phyloP scores from a whole-genome alignment of 2,329 filamentous ascomycete species.

The Sclerotinia subarctica region DNA sequence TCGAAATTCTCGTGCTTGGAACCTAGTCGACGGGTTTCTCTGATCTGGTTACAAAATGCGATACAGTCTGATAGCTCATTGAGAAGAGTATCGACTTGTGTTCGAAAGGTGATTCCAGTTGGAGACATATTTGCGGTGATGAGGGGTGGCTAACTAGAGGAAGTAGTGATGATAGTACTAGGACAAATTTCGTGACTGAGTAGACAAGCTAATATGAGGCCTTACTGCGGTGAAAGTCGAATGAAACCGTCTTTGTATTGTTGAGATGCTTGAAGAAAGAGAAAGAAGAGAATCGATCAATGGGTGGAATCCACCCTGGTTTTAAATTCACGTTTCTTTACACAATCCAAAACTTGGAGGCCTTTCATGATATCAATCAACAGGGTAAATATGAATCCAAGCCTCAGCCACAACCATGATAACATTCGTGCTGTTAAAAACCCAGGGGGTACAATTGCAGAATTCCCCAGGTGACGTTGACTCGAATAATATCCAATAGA shows the following conservation, averaged over 20 bases:
- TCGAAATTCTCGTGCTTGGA: constrained; percentile 15
- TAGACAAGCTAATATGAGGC: constrained; percentile 5
- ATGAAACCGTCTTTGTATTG: constrained; percentile 5
- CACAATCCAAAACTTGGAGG: constrained; percentile 2
- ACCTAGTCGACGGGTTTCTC: constrained; percentile 15
- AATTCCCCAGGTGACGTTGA: constrained; percentile 6
- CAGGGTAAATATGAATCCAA: neutral
- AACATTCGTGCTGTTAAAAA: neutral
- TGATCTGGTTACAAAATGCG: constrained; percentile 8
- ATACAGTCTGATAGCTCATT: constrained; percentile 12
- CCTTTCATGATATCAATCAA: neutral
- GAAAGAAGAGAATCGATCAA: constrained; percentile 9
- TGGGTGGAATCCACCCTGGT: constrained; percentile 5
- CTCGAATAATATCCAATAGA: constrained; percentile 5
- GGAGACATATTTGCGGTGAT: constrained; percentile 7
- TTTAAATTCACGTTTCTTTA: constrained; percentile 3
- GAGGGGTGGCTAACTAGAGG: neutral
- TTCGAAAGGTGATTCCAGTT: neutral
- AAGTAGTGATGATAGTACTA: neutral
- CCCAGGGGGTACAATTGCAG: neutral
- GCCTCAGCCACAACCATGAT: constrained; percentile 6
- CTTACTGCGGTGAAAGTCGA: neutral
- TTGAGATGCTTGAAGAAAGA: neutral
- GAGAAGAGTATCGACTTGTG: constrained; percentile 12
- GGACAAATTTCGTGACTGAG: neutral